These are phyloP conservation scores for Colletotrichum graminicola DNA, from an alignment of 2,329 filamentous ascomycete genomes.

Conservation along the genomic window DNA sequence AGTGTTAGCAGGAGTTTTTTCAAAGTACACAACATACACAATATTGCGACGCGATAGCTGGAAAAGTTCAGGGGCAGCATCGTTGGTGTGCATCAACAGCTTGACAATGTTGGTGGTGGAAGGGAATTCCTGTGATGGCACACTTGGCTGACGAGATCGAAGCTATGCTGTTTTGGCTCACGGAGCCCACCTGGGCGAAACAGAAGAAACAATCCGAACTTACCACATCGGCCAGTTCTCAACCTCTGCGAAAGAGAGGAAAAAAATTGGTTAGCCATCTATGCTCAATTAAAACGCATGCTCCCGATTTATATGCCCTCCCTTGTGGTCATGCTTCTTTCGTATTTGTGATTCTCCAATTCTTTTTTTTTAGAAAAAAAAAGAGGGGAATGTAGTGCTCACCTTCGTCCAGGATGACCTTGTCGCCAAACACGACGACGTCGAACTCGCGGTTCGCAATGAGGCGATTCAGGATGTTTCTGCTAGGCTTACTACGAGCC, in stretches of 20 bases:
- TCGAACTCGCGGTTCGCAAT: conserved; percentile 95
- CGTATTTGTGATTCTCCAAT: not conserved
- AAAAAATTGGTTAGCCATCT: conserved; percentile 11
- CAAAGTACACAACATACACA: conserved; percentile 13
- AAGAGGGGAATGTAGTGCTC: conserved; percentile 43
- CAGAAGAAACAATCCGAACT: conserved; percentile 46
- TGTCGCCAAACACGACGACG: conserved; percentile 97
- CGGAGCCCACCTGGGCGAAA: conserved; percentile 45
- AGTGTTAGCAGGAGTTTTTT: not conserved
- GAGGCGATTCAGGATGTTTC: conserved; percentile 93
- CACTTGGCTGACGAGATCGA: conserved; percentile 38
- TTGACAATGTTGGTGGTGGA: not conserved
- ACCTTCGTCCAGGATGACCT: conserved; percentile 96
- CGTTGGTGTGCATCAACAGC: not conserved
- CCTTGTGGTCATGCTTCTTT: not conserved
- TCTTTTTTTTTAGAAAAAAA: not conserved
- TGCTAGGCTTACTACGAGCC: conserved; percentile 94
- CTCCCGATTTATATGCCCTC: not conserved
- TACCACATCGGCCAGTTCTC: conserved; percentile 95
- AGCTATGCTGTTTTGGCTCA: conserved; percentile 52
- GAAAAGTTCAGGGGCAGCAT: not conserved
- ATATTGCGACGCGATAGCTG: not conserved
- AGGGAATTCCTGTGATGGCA: not conserved
- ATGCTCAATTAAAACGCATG: not conserved
- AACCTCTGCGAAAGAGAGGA: conserved; percentile 66